Evolutionary conservation across 2,329 filamentous ascomycete genomes (phyloP).

Genomic region (Stenocarpella maydis): DNA sequence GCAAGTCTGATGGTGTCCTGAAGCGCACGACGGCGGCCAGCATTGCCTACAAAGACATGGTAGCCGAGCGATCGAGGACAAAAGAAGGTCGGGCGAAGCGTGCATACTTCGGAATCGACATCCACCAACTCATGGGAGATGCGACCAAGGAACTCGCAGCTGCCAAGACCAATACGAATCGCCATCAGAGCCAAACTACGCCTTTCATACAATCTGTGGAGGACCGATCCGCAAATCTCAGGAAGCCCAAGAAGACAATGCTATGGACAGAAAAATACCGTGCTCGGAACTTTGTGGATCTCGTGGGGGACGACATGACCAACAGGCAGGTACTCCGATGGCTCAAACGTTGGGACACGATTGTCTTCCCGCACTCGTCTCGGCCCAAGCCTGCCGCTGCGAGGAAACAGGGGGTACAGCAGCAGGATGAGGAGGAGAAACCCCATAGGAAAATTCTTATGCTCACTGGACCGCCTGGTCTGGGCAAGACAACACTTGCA

Average conservation of each 20-base stretch:
- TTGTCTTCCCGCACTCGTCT: conserved; percentile 84
- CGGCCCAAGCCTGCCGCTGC: conserved; percentile 61
- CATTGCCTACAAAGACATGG: conserved; percentile 70
- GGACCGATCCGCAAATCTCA: conserved; percentile 40
- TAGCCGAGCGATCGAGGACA: conserved; percentile 71
- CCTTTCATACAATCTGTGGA: conserved; percentile 55
- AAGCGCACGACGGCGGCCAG: conserved; percentile 57
- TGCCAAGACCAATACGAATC: conserved; percentile 40
- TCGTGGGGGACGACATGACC: conserved; percentile 93
- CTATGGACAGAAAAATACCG: conserved; percentile 99
- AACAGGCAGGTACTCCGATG: conserved; percentile 90
- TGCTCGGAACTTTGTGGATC: conserved; percentile 87
- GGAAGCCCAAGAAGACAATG: conserved; percentile 60
- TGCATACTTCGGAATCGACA: conserved; percentile 91
- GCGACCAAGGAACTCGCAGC: conserved; percentile 67
- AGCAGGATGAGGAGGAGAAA: conserved; percentile 71
- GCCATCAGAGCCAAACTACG: conserved; percentile 40
- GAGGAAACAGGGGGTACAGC: conserved; percentile 54
- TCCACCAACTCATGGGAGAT: conserved; percentile 81
- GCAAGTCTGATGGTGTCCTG: conserved; percentile 63
- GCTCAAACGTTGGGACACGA: conserved; percentile 92
- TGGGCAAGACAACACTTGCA: conserved; percentile 95
- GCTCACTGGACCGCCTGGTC: conserved; percentile 87
- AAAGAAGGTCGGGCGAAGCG: conserved; percentile 74
- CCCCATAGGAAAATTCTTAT: conserved; percentile 88